A percentile compares a stretch with the other conserved stretches of the same genome.
These are phyloP conservation scores for Dorcoceras hygrometricum DNA, from an alignment of 257 asterid species.

Conservation along the genomic window DNA sequence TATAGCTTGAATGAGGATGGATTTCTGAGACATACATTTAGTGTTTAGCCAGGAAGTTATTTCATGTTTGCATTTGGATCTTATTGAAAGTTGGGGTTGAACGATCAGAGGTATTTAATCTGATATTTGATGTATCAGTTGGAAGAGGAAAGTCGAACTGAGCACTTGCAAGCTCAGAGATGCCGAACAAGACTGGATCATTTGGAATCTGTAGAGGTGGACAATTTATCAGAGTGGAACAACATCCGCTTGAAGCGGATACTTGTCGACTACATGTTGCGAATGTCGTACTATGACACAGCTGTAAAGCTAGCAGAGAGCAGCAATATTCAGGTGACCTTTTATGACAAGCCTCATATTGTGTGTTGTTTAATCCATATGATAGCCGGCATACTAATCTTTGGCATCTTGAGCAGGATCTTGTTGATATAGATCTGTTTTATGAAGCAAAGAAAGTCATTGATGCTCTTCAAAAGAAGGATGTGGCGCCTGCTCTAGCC, in stretches of 20 bases:
- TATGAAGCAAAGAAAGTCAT: slow-evolving; percentile 88
- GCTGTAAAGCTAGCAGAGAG: slow-evolving; percentile 84
- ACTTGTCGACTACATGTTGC: slow-evolving; percentile 91
- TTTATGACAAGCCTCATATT: slow-evolving; percentile 9
- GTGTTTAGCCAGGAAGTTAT: neutral
- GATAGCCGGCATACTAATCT: slow-evolving; percentile 12
- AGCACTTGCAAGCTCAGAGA: slow-evolving; percentile 89
- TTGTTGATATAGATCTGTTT: slow-evolving; percentile 93
- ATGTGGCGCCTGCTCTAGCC: slow-evolving; percentile 86
- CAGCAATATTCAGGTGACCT: slow-evolving; percentile 75
- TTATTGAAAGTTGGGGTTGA: slow-evolving; percentile 16
- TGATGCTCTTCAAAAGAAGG: slow-evolving; percentile 89
- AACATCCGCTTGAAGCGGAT: slow-evolving; percentile 72
- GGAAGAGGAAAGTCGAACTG: slow-evolving; percentile 84
- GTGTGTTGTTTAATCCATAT: slow-evolving; percentile 12
- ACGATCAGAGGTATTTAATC: neutral
- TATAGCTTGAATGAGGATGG: slow-evolving; percentile 11
- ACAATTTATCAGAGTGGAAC: slow-evolving; percentile 67
- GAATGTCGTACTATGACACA: slow-evolving; percentile 91
- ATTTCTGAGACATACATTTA: neutral
- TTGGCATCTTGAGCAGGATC: slow-evolving; percentile 53
- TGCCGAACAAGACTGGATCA: slow-evolving; percentile 83
- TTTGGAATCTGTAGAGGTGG: slow-evolving; percentile 77
- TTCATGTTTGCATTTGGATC: neutral
- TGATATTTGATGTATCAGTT: slow-evolving; percentile 46